Conservation (phyloP, 345 rosid species). For the Erysimum cheiranthoides region DNA sequence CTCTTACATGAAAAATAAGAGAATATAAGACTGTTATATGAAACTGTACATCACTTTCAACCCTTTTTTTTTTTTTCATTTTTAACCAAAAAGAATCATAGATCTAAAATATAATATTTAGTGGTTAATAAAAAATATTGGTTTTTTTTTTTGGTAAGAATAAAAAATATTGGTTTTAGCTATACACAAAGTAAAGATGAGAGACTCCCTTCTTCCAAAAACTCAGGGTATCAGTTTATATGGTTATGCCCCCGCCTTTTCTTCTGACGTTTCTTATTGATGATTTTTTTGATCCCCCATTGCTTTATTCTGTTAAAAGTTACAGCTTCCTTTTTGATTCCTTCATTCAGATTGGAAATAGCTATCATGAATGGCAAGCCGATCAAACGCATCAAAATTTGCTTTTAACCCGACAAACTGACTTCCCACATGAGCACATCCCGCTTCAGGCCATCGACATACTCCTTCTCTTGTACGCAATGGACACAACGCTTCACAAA, state of each 20-base stretch:
- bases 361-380: slow-evolving; percentile 71
- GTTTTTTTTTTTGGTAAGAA: too few species aligned
- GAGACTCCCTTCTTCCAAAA: slow-evolving; percentile 38
- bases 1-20: not conserved
- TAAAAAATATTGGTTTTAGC: not conserved
- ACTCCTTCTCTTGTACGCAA: slow-evolving; percentile 74
- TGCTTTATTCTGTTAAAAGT: slow-evolving; percentile 33
- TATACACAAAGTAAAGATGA: slow-evolving; percentile 29
- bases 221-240: slow-evolving; percentile 38
- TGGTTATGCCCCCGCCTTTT: slow-evolving; percentile 39
- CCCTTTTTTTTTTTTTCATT: slow-evolving; percentile 14
- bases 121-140: slow-evolving; percentile 17
- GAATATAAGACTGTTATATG: not conserved
- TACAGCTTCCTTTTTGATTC: slow-evolving; percentile 18
- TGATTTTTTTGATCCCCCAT: slow-evolving; percentile 17
- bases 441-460: slow-evolving; percentile 92
- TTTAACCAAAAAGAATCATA: slow-evolving; percentile 39
- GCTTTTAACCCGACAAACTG: slow-evolving; percentile 88
- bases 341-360: slow-evolving; percentile 68
- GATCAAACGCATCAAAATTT: slow-evolving; percentile 86
- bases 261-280: slow-evolving; percentile 20
- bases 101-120: slow-evolving; percentile 11
- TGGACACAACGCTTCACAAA: slow-evolving; percentile 83
- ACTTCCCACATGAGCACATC: slow-evolving; percentile 85
- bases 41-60: slow-evolving; percentile 31